phyloP scores from a whole-genome alignment of 495 filamentous ascomycete genomes.

The Neurospora tetrasperma region DNA sequence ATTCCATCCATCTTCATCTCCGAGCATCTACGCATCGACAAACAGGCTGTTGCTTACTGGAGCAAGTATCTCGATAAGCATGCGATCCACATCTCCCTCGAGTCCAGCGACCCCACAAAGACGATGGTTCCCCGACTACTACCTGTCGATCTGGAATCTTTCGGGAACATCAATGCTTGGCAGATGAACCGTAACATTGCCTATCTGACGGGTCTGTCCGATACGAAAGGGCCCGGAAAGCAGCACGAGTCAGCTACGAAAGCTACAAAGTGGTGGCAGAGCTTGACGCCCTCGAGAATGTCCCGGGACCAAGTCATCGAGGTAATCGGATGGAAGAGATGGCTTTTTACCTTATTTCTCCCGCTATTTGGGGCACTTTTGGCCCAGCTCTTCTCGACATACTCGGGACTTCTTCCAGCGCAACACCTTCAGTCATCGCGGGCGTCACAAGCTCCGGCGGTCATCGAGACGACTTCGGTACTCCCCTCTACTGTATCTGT shows the following conservation, averaged over 20 bases:
- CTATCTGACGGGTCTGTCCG: conserved; percentile 46
- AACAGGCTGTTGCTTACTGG: conserved; percentile 18
- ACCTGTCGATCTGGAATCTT: conserved; percentile 64
- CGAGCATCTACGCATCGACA: conserved; percentile 45
- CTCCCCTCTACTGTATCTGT: conserved; percentile 3
- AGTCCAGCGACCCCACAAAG: conserved; percentile 46
- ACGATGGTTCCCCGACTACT: conserved; percentile 46
- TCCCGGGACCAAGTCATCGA: background rate
- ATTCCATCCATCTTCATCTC: conserved; percentile 61
- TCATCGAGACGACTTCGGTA: background rate
- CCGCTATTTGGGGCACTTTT: conserved; percentile 11
- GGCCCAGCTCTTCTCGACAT: conserved; percentile 1
- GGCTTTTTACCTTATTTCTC: conserved; percentile 6
- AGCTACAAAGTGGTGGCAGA: conserved; percentile 21
- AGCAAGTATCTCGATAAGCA: conserved; percentile 21
- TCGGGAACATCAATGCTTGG: conserved; percentile 58
- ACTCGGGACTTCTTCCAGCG: background rate
- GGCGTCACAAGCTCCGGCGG: background rate
- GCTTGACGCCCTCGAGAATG: conserved; percentile 6
- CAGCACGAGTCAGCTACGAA: conserved; percentile 6
- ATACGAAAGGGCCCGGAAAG: conserved; percentile 13
- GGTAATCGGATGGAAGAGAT: conserved; percentile 2
- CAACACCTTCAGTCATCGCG: background rate
- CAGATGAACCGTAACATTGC: conserved; percentile 70
- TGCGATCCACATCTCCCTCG: conserved; percentile 56